Conservation (phyloP, 2,329 filamentous ascomycete species). For the Shiraia sp. region DNA sequence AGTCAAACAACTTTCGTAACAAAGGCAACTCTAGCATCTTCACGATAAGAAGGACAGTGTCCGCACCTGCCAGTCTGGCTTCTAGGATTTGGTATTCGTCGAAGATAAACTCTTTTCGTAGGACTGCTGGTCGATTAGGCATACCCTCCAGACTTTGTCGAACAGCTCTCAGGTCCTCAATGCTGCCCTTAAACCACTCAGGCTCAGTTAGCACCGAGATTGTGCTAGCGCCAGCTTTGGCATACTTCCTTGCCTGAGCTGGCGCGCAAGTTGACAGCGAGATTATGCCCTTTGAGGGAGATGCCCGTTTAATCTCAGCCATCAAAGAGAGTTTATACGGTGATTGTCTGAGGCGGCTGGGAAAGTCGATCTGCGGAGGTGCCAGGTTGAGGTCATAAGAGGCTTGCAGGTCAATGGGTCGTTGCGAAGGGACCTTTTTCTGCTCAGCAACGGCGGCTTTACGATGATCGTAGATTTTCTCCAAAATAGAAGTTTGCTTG, state of each 20-base stretch:
- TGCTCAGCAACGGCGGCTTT: conserved; percentile 76
- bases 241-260: conserved; percentile 87
- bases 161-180: conserved; percentile 87
- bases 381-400: conserved; percentile 83
- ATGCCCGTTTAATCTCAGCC: conserved; percentile 96
- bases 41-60: conserved; percentile 93
- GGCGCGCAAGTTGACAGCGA: conserved; percentile 85
- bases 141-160: conserved; percentile 87
- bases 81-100: conserved; percentile 98
- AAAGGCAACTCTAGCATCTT: conserved; percentile 88
- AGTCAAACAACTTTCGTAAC: conserved; percentile 79
- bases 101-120: conserved; percentile 97
- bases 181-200: conserved; percentile 98
- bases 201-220: conserved; percentile 99
- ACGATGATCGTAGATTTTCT: conserved; percentile 85
- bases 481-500: conserved; percentile 83
- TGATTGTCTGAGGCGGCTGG: conserved; percentile 76
- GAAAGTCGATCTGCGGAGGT: conserved; percentile 80
- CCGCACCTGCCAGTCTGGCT: conserved; percentile 86
- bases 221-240: conserved; percentile 89
- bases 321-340: conserved; percentile 89
- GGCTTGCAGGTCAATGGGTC: conserved; percentile 81
- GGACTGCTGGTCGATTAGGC: conserved; percentile 86
- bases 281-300: conserved; percentile 94
- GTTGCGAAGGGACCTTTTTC: conserved; percentile 81